phyloP scores from a whole-genome alignment of 148 eudicot species.

The Drosera capensis region DNA sequence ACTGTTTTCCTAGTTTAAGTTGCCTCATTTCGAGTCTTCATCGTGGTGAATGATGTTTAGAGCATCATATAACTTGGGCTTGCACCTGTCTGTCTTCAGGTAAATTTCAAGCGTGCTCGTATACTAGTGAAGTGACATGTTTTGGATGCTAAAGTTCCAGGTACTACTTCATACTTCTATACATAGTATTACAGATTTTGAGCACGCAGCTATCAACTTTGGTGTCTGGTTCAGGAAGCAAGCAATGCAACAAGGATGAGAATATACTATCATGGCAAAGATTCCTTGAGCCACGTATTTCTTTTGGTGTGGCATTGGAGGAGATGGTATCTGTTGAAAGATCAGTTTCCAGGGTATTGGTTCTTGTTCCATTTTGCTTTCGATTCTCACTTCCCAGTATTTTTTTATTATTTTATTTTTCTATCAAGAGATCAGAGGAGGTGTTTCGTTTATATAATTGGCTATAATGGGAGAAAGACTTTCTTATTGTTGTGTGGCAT shows the following conservation, averaged over 20 bases:
- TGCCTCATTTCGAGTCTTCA: too few relatives aligned
- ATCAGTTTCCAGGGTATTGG: constrained; percentile 39
- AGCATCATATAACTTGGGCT: too few relatives aligned
- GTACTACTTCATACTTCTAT: constrained; percentile 14
- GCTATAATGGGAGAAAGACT: not conserved
- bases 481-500: not conserved
- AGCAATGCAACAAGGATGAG: constrained; percentile 71
- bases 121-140: constrained; percentile 60
- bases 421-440: too few relatives aligned
- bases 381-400: too few relatives aligned
- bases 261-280: constrained; percentile 60
- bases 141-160: constrained; percentile 39
- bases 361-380: not conserved
- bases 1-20: too few relatives aligned
- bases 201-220: not conserved
- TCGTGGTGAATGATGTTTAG: too few relatives aligned
- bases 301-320: constrained; percentile 62
- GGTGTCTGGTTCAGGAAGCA: constrained; percentile 31
- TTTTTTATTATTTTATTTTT: too few relatives aligned
- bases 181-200: not conserved
- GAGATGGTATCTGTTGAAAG: constrained; percentile 45
- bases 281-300: constrained; percentile 62
- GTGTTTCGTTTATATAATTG: too few relatives aligned
- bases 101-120: constrained; percentile 94
- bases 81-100: too few relatives aligned